Evolutionary conservation across 2,329 filamentous ascomycete genomes (phyloP), one percentile per base, ranked within the genome.

Genomic region (Beauveria sp.): DNA sequence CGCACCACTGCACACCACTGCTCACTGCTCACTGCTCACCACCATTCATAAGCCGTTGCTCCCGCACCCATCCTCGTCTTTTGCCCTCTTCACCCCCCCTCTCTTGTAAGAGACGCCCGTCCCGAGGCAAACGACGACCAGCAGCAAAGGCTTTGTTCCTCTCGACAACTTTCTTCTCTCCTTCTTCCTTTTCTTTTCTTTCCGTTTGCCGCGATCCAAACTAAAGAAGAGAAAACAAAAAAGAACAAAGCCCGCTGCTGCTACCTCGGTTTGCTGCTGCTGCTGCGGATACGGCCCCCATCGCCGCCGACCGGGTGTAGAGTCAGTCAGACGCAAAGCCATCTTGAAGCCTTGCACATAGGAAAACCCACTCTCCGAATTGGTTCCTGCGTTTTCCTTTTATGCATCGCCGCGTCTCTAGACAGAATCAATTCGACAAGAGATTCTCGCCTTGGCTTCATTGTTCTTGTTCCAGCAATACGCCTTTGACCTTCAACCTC

Each of bases 31-130:
- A 66, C 69, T 34, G 30, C 30, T 34, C 66, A 65, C 65, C 72
- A 75, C 65, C 72, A 75, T 77, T 76, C 68, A 77, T 76, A 77
- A 76, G 70, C 70, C 72, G 68, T 70, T 69, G 70, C 65, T 73
- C 72, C 73, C 73, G 68, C 72, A 66, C 68, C 66, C 68, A 66
- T 51, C 24, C n/a, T 54, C 51, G 54, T 34, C 42, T 42, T 38
- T 28, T 55, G 38, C 49, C 40, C 52, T 52, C 52, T 68, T 67
- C 66, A 64, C 65, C 63, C 65, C 66, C 64, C 67, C 68, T 63
- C 63, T 66, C 65, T 69, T 67, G 66, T 68, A 67, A 67, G 70
- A 71, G 70, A 66, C 67, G 67, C 66, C 69, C 66, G 64, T 62
- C 64, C 64, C 34, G 66, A 66, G 65, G 60, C 60, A 57, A 61